These are phyloP conservation scores for Penicillium sp. DNA, from an alignment of 2,329 filamentous ascomycete species.

Conservation along the genomic window DNA sequence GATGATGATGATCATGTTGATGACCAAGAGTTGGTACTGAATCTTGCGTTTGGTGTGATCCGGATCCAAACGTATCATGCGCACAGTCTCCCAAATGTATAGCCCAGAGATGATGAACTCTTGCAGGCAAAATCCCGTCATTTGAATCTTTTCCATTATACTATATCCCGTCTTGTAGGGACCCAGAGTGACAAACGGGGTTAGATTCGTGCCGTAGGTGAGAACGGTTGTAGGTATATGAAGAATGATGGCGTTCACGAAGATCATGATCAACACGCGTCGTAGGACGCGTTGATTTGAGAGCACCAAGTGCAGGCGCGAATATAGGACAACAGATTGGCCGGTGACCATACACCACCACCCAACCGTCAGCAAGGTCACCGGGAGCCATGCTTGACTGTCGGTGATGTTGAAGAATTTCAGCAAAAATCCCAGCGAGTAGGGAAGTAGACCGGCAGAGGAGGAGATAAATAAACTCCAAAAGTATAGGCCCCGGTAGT, in stretches of 20 bases:
- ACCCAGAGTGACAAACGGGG: conserved; percentile 4
- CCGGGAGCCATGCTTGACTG: conserved; percentile 37
- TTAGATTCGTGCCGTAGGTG: conserved; percentile 47
- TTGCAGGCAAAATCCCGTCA: conserved; percentile 59
- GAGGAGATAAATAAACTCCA: conserved; percentile 52
- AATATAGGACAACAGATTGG: conserved; percentile 53
- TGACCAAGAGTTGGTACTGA: conserved; percentile 52
- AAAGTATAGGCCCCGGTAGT: conserved; percentile 52
- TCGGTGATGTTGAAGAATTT: conserved; percentile 47
- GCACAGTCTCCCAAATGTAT: conserved; percentile 57
- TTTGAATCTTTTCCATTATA: conserved; percentile 58
- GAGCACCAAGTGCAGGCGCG: conserved; percentile 51
- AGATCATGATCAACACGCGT: conserved; percentile 50
- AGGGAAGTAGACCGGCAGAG: conserved; percentile 46
- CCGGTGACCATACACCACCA: conserved; percentile 54
- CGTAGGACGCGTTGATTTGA: conserved; percentile 41
- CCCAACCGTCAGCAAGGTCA: conserved; percentile 48
- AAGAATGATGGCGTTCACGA: conserved; percentile 46
- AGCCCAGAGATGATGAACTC: conserved; percentile 57
- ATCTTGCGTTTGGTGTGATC: conserved; percentile 47
- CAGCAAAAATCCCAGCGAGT: conserved; percentile 51
- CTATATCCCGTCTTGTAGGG: conserved; percentile 43
- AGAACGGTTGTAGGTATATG: conserved; percentile 51
- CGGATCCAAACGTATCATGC: conserved; percentile 51
- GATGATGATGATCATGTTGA: conserved; percentile 52